Conservation (phyloP, 2,329 filamentous ascomycete genomes). For the Ceratocystiopsis sp. region DNA sequence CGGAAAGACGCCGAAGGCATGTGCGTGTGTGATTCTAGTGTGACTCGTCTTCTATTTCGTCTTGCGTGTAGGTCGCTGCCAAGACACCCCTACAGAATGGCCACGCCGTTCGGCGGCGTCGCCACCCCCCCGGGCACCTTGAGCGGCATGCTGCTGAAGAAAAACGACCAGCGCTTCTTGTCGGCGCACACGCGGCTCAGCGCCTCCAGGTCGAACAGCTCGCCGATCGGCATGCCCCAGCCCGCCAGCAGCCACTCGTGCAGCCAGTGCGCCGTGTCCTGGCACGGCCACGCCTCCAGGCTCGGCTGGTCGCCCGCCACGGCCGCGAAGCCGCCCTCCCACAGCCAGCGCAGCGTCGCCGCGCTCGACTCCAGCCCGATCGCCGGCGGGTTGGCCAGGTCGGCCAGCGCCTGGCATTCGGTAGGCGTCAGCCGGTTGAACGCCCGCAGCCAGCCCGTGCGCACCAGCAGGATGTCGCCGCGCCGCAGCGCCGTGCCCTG, state of each 20-base stretch:
- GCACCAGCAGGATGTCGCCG: constrained; percentile 23
- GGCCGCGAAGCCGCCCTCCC: constrained; percentile 26
- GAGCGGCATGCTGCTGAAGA: constrained; percentile 41
- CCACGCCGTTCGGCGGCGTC: constrained; percentile 30
- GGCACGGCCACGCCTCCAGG: constrained; percentile 19
- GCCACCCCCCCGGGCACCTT: constrained; percentile 36
- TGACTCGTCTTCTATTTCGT: too few relatives aligned
- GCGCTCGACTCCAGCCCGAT: constrained; percentile 22
- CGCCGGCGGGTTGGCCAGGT: constrained; percentile 12
- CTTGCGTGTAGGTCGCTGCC: too few relatives aligned
- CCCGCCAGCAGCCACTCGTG: constrained; percentile 31
- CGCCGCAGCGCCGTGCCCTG: constrained; percentile 16
- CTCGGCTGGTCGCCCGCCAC: constrained; percentile 25
- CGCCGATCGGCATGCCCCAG: constrained; percentile 37
- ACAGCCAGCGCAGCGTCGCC: constrained; percentile 24
- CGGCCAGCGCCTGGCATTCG: constrained; percentile 16
- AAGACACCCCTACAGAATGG: constrained; percentile 14
- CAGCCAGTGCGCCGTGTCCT: constrained; percentile 12
- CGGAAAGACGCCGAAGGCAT: too few relatives aligned
- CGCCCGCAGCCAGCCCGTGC: constrained; percentile 18
- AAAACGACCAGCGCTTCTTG: constrained; percentile 38
- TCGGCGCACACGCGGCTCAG: constrained; percentile 34
- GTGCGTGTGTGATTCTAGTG: too few relatives aligned
- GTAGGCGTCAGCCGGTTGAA: constrained; percentile 12
- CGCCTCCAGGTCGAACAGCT: constrained; percentile 37